A percentile compares a stretch with the other conserved stretches of the same genome.
Evolutionary conservation across 2,329 filamentous ascomycete species (phyloP).

Genomic region (Penicillium corylophilum): DNA sequence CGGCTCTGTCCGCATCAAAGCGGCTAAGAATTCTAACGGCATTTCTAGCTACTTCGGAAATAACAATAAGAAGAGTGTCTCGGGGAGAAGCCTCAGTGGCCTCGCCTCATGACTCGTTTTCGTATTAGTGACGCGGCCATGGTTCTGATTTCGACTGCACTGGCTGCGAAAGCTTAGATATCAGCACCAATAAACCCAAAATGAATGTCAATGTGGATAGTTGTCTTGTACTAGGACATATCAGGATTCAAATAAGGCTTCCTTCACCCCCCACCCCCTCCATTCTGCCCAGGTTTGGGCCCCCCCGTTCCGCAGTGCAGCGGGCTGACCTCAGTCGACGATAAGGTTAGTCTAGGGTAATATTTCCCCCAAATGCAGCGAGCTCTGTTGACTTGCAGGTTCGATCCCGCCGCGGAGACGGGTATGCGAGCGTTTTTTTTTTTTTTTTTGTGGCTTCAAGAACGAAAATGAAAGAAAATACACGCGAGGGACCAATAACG

Average conservation of each 20-base stretch:
- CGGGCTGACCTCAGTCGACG: constrained; percentile 10
- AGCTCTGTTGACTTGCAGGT: constrained; percentile 14
- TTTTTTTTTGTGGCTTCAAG: no score
- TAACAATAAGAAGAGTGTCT: constrained; percentile 2
- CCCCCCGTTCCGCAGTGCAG: neutral
- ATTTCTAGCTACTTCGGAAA: constrained; percentile 6
- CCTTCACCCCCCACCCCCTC: neutral
- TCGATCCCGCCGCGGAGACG: neutral
- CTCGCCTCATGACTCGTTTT: constrained; percentile 24
- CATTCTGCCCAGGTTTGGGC: neutral
- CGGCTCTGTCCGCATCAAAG: constrained; percentile 14
- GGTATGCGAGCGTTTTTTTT: neutral
- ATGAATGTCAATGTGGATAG: neutral
- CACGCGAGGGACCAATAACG: constrained; percentile 10
- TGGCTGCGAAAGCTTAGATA: constrained; percentile 20
- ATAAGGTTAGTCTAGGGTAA: constrained; percentile 19
- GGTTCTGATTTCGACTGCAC: constrained; percentile 17
- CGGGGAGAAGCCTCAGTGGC: constrained; percentile 19
- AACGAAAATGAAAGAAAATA: neutral
- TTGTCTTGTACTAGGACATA: neutral
- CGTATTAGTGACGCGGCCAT: constrained; percentile 21
- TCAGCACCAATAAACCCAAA: neutral
- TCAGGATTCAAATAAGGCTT: neutral
- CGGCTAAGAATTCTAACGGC: constrained; percentile 7
- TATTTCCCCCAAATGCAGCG: constrained; percentile 10